phyloP scores from a whole-genome alignment of 495 filamentous ascomycete genomes.

The Xylaria curta region DNA sequence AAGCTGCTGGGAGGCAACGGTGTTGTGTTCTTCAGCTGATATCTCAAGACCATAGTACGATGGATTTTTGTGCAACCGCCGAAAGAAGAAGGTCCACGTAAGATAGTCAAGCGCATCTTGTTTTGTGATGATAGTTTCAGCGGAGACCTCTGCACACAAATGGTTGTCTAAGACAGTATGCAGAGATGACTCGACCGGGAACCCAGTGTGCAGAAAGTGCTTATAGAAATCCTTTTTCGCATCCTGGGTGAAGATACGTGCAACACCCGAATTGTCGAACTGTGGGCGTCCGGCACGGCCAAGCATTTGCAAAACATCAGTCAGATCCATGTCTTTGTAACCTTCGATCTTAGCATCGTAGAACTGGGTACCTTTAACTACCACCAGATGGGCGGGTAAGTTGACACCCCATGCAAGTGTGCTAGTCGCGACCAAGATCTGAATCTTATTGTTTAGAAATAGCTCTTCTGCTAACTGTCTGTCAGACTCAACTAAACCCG shows the following conservation, averaged over 20 bases:
- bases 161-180: conserved; percentile 98
- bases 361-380: conserved; percentile 98
- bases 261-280: conserved; percentile 94
- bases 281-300: conserved; percentile 95
- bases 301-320: conserved; percentile 98
- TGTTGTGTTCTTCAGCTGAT: conserved; percentile 90
- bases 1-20: conserved; percentile 77
- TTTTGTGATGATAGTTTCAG: conserved; percentile 88
- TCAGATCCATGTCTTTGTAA: conserved; percentile 98
- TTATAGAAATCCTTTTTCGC: conserved; percentile 99
- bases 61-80: conserved; percentile 95
- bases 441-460: conserved; percentile 97
- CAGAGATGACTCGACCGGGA: conserved; percentile 94
- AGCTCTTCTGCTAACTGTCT: conserved; percentile 90
- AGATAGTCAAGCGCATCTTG: conserved; percentile 98
- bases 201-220: conserved; percentile 97
- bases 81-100: conserved; percentile 99
- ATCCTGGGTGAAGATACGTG: conserved; percentile 96
- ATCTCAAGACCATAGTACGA: conserved; percentile 98
- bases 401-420: conserved; percentile 99
- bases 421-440: conserved; percentile 94
- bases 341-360: conserved; percentile 98
- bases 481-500: conserved; percentile 93
- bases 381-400: conserved; percentile 92
- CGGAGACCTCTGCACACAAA: conserved; percentile 91